A percentile compares a stretch with the other conserved stretches of the same genome.
Evolutionary conservation across 495 filamentous ascomycete genomes (phyloP).

Genomic region (Usnea hakonensis): DNA sequence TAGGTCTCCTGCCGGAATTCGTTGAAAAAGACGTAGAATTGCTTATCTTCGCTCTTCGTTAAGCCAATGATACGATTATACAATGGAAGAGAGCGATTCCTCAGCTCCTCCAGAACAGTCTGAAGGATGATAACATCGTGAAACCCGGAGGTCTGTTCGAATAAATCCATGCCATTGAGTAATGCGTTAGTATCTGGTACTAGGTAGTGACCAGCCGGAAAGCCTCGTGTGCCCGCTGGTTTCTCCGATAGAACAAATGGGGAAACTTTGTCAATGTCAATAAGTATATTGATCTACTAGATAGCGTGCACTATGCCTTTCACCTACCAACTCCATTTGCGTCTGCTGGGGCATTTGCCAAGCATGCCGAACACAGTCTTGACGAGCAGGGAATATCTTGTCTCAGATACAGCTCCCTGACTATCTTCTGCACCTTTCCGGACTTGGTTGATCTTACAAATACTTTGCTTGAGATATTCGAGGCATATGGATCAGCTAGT

Average conservation of each 20-base stretch:
- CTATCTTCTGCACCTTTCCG: constrained; percentile 98
- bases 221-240: constrained; percentile 73
- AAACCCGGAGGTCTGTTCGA: constrained; percentile 85
- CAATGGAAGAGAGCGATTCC: constrained; percentile 84
- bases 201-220: constrained; percentile 85
- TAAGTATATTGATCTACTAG: not conserved
- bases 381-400: constrained; percentile 98
- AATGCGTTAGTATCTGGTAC: constrained; percentile 96
- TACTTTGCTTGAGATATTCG: constrained; percentile 82
- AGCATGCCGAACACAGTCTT: constrained; percentile 69
- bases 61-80: constrained; percentile 87
- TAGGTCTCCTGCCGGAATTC: constrained; percentile 93
- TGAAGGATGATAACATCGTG: constrained; percentile 93
- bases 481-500: constrained; percentile 57
- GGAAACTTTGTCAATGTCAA: constrained; percentile 42
- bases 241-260: constrained; percentile 82
- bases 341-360: constrained; percentile 61
- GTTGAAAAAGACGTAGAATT: constrained; percentile 98
- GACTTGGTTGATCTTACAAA: constrained; percentile 87
- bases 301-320: constrained; percentile 5
- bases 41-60: constrained; percentile 89
- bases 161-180: constrained; percentile 90
- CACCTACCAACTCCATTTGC: constrained; percentile 64
- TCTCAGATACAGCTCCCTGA: constrained; percentile 88
- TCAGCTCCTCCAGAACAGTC: constrained; percentile 90